Evolutionary conservation across 2,329 filamentous ascomycete genomes (phyloP), one percentile per base, ranked within the genome.

Genomic region (Neurospora sp.): DNA sequence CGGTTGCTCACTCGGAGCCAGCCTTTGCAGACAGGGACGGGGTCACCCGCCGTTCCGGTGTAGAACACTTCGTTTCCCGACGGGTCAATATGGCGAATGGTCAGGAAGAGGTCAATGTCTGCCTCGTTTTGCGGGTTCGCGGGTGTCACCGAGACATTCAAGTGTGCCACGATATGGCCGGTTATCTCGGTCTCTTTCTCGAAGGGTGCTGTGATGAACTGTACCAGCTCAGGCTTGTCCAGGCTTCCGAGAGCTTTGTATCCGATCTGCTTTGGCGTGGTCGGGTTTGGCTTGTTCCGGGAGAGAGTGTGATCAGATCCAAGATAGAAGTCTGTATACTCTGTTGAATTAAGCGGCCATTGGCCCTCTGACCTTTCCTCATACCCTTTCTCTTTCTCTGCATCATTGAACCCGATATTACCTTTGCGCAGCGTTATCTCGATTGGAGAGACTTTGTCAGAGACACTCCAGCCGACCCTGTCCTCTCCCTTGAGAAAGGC

Each of bases 401-500:
- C 82, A 69, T 92, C 81, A 76, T 92, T 89, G 81, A 87, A 88
- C 0, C 89, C 89, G 0, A 89, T 85, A 65, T 92, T 84, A 2
- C 90, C 89, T 76, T 89, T 89, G 12, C 90, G 83, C 1, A 92
- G 79, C 0, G 87, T 83, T 0, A 92, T 75, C 57, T 83, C 85
- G 1, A 92, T 88, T 0, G 87, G 83, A 0, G 89, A 82, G 0
- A 89, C 79, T 69, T 87, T 87, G 36, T 89, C 87, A 11, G 82
- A 81, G 10, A 80, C 75, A 0, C 83, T 83, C 88, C 88, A 91
- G n/a, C 88, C 88, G 0, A 81, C 81, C 0, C 81, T 80, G 74
- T 92, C 90, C 0, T 91, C 83, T 1, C 83, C 87, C 73, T 91
- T 92, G 41, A 92, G 82, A 75, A 92, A 92, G 0, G 89, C 89